Conservation (phyloP, 2,329 filamentous ascomycete species). For the Fusarium decemcellulare region DNA sequence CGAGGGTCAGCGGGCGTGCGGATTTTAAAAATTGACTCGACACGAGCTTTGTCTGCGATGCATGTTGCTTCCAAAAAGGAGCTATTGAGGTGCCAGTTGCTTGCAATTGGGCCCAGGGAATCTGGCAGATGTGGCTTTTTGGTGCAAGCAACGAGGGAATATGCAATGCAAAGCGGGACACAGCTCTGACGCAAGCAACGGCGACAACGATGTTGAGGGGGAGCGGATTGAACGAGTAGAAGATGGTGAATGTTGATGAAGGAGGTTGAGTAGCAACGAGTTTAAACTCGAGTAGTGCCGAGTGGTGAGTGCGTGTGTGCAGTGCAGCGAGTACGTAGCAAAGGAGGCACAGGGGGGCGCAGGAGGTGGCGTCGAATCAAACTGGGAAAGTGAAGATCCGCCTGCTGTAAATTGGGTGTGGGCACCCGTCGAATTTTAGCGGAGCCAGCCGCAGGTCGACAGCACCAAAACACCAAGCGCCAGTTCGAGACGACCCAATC, state of each 20-base stretch:
- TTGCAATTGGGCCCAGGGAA: conserved; percentile 12
- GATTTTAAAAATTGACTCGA: conserved; percentile 24
- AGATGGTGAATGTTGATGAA: conserved; percentile 35
- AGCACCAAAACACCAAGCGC: conserved; percentile 31
- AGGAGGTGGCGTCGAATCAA: conserved; percentile 49
- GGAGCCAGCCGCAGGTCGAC: conserved; percentile 32
- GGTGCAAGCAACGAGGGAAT: conserved; percentile 3
- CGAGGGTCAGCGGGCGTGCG: conserved; percentile 27
- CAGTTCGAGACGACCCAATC: conserved; percentile 14
- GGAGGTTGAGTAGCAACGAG: conserved; percentile 26
- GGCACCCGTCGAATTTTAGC: conserved; percentile 32
- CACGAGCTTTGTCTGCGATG: conserved; percentile 23
- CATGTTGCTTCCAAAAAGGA: conserved; percentile 32
- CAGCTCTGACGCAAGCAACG: conserved; percentile 29
- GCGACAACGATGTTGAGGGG: conserved; percentile 23
- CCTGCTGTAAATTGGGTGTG: conserved; percentile 47
- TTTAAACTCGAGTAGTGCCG: conserved; percentile 36
- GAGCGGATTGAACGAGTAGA: conserved; percentile 25
- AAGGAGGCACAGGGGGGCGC: conserved; percentile 43
- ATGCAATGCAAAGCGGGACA: conserved; percentile 26
- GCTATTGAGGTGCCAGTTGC: conserved; percentile 11
- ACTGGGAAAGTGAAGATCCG: conserved; percentile 47
- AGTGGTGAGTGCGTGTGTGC: conserved; percentile 13
- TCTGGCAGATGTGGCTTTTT: conserved; percentile 3
- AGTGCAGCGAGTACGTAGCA: conserved; percentile 23